phyloP scores from a whole-genome alignment of 257 asterid species.

The Jasminum sambac region DNA sequence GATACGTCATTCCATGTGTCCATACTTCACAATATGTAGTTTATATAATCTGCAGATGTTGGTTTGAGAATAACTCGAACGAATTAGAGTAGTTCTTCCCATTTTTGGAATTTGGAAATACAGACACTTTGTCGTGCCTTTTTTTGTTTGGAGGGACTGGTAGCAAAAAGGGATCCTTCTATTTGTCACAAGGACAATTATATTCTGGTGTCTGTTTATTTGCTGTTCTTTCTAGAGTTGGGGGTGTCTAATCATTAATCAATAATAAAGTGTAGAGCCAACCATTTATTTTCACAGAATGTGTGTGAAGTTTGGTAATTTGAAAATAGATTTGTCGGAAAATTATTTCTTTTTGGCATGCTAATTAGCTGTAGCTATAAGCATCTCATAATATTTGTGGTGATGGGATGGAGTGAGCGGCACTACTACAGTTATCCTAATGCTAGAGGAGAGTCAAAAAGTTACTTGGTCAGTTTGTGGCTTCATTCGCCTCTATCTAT shows the following conservation, averaged over 20 bases:
- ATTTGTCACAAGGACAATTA: background rate
- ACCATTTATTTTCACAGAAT: background rate
- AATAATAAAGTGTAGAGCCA: background rate
- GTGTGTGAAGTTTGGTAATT: background rate
- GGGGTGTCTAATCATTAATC: background rate
- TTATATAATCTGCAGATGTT: background rate
- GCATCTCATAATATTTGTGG: background rate
- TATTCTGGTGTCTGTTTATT: background rate
- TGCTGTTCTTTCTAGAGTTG: background rate
- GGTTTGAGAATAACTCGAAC: background rate
- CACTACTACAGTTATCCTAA: background rate
- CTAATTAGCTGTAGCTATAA: background rate
- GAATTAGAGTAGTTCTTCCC: background rate
- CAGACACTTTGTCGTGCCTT: background rate
- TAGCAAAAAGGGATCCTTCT: background rate
- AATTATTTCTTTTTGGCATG: background rate
- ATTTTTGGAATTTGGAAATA: background rate
- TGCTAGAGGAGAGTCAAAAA: background rate
- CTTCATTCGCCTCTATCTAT: background rate
- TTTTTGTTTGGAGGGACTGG: background rate
- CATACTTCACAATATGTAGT: background rate
- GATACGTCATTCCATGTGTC: background rate
- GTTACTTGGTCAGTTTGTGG: constrained; percentile 1
- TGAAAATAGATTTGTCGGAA: background rate
- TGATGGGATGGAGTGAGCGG: background rate